These are phyloP conservation scores for Taiozyma onychis DNA, from an alignment of 1,139 yeast species.

Conservation along the genomic window DNA sequence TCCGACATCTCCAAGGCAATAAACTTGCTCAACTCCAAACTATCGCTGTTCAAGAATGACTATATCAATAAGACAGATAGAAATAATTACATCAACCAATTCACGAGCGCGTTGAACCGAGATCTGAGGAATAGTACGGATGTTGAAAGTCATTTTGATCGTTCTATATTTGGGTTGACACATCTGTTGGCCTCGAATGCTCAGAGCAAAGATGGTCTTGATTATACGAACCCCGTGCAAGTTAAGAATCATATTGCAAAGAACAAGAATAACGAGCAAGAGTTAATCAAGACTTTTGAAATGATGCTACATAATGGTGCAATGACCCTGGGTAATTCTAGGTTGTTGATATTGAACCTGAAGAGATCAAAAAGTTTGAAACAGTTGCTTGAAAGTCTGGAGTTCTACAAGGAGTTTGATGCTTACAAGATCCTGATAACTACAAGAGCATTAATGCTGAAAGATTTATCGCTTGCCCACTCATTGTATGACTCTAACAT, in stretches of 20 bases:
- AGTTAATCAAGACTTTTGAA: background rate
- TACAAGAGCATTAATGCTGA: background rate
- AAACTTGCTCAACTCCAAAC: slow-evolving; percentile 4
- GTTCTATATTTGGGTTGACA: slow-evolving; percentile 17
- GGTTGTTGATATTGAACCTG: background rate
- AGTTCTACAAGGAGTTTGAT: background rate
- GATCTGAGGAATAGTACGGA: slow-evolving; percentile 7
- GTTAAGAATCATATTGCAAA: background rate
- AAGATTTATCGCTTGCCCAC: background rate
- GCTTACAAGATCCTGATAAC: background rate
- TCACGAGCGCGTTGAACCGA: slow-evolving; percentile 14
- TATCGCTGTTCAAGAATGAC: slow-evolving; percentile 3
- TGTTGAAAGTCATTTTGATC: slow-evolving; percentile 11
- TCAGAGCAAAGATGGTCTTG: background rate
- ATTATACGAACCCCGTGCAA: background rate
- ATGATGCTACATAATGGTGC: background rate
- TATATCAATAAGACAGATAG: slow-evolving; percentile 13
- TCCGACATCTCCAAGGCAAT: background rate
- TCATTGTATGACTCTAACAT: slow-evolving; percentile 5
- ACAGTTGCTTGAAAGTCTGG: background rate
- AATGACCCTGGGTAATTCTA: background rate
- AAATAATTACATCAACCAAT: slow-evolving; percentile 12
- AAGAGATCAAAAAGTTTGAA: background rate
- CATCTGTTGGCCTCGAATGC: background rate
- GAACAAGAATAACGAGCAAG: background rate